Conservation (phyloP, 2,329 filamentous ascomycete species). For the Botryosphaeria dothidea region DNA sequence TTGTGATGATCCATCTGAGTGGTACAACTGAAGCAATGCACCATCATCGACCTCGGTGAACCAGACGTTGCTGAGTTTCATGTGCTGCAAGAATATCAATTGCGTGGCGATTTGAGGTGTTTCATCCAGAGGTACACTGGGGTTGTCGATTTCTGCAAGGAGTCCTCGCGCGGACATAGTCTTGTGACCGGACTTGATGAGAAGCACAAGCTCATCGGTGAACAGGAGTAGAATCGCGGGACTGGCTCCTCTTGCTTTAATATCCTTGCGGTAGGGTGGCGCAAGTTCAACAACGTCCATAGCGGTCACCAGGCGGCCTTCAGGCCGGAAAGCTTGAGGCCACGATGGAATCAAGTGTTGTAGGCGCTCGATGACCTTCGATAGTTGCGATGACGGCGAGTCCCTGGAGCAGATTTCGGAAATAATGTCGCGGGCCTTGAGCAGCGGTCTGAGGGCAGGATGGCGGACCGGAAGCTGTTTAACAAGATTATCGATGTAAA, state of each 20-base stretch:
- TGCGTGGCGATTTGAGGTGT: constrained; percentile 45
- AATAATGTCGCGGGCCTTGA: constrained; percentile 89
- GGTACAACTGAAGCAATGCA: constrained; percentile 20
- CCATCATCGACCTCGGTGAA: constrained; percentile 61
- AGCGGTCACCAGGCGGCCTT: constrained; percentile 77
- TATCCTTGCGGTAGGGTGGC: constrained; percentile 65
- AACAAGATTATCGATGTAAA: constrained; percentile 95
- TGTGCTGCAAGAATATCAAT: constrained; percentile 73
- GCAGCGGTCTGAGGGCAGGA: constrained; percentile 76
- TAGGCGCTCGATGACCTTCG: constrained; percentile 71
- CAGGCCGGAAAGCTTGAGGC: constrained; percentile 70
- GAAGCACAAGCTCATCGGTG: constrained; percentile 74
- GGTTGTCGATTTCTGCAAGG: constrained; percentile 81
- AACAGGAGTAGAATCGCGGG: constrained; percentile 80
- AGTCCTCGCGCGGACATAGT: constrained; percentile 73
- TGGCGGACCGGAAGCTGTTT: constrained; percentile 82
- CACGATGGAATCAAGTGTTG: constrained; percentile 76
- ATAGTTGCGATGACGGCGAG: constrained; percentile 67
- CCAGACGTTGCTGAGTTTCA: constrained; percentile 68
- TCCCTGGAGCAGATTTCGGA: constrained; percentile 97
- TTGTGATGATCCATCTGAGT: constrained; percentile 51
- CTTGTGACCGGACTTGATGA: constrained; percentile 68
- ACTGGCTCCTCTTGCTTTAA: constrained; percentile 39
- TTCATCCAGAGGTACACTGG: constrained; percentile 52
- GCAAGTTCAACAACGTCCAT: constrained; percentile 77